phyloP scores from a whole-genome alignment of 306 rosid genomes.

The Begonia fuchsioides region DNA sequence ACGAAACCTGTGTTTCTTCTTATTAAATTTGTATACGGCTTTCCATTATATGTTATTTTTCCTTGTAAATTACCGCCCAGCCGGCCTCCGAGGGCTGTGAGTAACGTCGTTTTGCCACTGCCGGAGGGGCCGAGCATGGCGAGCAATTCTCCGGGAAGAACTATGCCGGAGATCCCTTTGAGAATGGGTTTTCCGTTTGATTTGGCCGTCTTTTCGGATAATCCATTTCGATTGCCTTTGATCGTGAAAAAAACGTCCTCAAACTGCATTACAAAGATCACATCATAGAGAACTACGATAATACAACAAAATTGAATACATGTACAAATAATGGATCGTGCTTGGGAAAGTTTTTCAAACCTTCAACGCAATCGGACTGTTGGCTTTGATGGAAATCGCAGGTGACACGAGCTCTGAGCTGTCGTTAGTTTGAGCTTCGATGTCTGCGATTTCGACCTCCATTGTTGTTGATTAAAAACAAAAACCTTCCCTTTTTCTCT shows the following conservation, averaged over 20 bases:
- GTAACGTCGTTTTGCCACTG: slow-evolving; percentile 70
- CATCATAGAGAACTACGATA: background rate
- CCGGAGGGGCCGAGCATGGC: slow-evolving; percentile 91
- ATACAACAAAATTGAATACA: background rate
- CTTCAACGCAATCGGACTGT: slow-evolving; percentile 31
- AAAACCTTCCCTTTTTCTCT: background rate
- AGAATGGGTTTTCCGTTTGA: slow-evolving; percentile 33
- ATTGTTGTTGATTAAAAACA: background rate
- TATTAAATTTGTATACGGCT: slow-evolving; percentile 31
- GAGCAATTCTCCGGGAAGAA: slow-evolving; percentile 54
- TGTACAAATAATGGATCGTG: background rate
- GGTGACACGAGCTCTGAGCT: slow-evolving; percentile 4
- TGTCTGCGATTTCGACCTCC: slow-evolving; percentile 23
- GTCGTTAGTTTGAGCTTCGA: slow-evolving; percentile 26
- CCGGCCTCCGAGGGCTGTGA: slow-evolving; percentile 59
- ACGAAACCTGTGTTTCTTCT: slow-evolving; percentile 59
- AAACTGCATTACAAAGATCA: slow-evolving; percentile 22
- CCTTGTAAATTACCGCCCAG: slow-evolving; percentile 31
- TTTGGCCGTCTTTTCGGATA: slow-evolving; percentile 8
- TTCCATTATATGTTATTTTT: slow-evolving; percentile 23
- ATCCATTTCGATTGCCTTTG: slow-evolving; percentile 16
- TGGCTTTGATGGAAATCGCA: slow-evolving; percentile 16
- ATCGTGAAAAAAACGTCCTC: slow-evolving; percentile 39
- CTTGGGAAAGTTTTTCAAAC: slow-evolving; percentile 7
- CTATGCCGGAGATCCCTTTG: slow-evolving; percentile 43